Conservation (phyloP, 345 rosid species). For the Salix purpurea region DNA sequence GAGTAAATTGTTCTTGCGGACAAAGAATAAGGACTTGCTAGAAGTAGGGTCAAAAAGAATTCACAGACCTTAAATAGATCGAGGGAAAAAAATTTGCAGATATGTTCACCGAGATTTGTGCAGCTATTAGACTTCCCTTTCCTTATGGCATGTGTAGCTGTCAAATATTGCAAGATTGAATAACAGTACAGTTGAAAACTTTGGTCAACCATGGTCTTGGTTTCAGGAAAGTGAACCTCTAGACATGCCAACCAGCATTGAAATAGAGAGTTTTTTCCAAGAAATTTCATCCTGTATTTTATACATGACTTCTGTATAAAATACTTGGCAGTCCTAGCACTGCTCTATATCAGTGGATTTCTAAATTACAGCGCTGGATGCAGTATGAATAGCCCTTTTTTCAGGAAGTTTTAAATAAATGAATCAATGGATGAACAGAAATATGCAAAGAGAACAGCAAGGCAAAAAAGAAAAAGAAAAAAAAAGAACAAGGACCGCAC, state of each 20-base stretch:
- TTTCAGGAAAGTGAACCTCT: not conserved
- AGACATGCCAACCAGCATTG: not conserved
- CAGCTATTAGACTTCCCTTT: not conserved
- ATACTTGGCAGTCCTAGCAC: not conserved
- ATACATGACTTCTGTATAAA: too few relatives aligned
- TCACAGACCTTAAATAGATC: not conserved
- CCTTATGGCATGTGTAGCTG: not conserved
- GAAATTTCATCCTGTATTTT: not conserved
- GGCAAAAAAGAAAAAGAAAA: not conserved
- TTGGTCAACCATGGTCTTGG: not conserved
- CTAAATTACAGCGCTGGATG: not conserved
- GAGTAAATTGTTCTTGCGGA: too few relatives aligned
- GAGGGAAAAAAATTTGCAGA: not conserved
- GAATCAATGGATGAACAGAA: not conserved
- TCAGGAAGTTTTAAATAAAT: not conserved
- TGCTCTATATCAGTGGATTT: not conserved
- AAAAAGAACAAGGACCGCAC: slow-evolving; percentile 31
- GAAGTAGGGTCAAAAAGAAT: too few relatives aligned
- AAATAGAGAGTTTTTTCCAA: not conserved
- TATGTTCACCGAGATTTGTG: not conserved
- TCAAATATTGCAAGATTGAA: not conserved
- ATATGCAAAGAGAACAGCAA: not conserved
- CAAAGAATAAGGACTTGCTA: too few relatives aligned
- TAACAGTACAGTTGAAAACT: not conserved
- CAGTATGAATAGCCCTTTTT: not conserved